Evolutionary conservation across 139 green algal genomes (phyloP).

Genomic region (Closterium sp.): DNA sequence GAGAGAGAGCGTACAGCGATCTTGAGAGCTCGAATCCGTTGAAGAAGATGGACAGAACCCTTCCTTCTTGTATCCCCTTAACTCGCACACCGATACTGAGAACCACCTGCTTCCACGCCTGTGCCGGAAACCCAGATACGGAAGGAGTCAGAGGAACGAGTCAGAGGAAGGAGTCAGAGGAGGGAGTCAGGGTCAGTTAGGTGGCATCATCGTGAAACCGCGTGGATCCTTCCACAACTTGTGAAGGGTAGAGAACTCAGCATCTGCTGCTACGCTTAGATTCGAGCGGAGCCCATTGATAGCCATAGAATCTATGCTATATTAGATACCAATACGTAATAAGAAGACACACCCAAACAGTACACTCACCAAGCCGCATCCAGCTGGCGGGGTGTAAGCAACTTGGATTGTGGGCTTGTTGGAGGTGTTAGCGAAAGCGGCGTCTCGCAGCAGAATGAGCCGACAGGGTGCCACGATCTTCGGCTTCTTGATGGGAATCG

Average conservation of each 20-base stretch:
- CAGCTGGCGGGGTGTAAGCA: not conserved
- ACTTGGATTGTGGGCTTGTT: not conserved
- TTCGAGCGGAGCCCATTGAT: too few relatives aligned
- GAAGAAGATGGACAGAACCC: not conserved
- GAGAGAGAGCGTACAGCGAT: not conserved
- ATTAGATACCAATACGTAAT: too few relatives aligned
- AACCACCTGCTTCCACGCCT: not conserved
- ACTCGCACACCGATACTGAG: not conserved
- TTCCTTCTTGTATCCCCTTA: not conserved
- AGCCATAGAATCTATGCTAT: too few relatives aligned
- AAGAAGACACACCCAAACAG: too few relatives aligned
- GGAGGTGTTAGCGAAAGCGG: not conserved
- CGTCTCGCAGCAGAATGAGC: not conserved
- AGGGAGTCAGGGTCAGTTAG: too few relatives aligned
- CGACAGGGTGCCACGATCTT: not conserved
- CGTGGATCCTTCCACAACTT: too few relatives aligned
- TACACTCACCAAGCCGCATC: not conserved
- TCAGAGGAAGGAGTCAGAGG: too few relatives aligned
- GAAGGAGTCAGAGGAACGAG: not conserved
- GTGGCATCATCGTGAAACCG: too few relatives aligned
- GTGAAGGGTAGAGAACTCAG: too few relatives aligned
- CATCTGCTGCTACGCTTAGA: too few relatives aligned
- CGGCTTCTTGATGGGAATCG: not conserved
- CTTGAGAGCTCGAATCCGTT: not conserved
- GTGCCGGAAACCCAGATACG: not conserved